Evolutionary conservation across 2,329 filamentous ascomycete genomes (phyloP).

Genomic region (Pseudocercospora ulei): DNA sequence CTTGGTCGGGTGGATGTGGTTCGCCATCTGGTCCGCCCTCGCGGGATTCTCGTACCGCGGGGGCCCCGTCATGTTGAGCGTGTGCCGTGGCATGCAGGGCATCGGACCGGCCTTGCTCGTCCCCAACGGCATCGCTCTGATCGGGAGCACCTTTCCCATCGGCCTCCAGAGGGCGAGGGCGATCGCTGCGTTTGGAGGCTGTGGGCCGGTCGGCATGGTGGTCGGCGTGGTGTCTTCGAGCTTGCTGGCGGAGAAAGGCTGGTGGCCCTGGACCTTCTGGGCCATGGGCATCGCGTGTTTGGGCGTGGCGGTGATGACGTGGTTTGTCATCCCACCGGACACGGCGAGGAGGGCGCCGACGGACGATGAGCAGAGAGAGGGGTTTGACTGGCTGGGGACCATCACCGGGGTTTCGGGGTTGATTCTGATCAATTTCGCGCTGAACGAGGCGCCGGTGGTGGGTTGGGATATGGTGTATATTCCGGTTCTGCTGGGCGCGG

Average conservation of each 20-base stretch:
- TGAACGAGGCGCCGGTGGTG: constrained; percentile 54
- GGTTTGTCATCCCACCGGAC: constrained; percentile 36
- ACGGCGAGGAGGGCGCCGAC: constrained; percentile 2
- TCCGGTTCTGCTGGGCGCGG: constrained; percentile 50
- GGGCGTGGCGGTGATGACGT: constrained; percentile 34
- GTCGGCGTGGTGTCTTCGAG: constrained; percentile 38
- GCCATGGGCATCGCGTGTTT: constrained; percentile 37
- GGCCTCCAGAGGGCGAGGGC: constrained; percentile 52
- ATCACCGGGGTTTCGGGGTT: constrained; percentile 47
- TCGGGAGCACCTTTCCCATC: constrained; percentile 50
- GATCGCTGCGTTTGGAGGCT: constrained; percentile 46
- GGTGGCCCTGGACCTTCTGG: constrained; percentile 49
- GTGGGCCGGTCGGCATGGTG: constrained; percentile 41
- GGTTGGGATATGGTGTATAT: constrained; percentile 52
- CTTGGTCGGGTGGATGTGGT: constrained; percentile 44
- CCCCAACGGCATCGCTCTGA: constrained; percentile 55
- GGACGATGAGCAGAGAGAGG: constrained; percentile 27
- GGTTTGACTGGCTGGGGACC: constrained; percentile 41
- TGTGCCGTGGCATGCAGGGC: constrained; percentile 36
- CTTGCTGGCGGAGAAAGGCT: constrained; percentile 37
- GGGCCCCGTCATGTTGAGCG: constrained; percentile 34
- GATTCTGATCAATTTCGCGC: constrained; percentile 56
- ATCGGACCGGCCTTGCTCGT: constrained; percentile 54
- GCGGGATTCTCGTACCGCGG: constrained; percentile 40
- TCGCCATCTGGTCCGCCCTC: constrained; percentile 42